These are phyloP conservation scores for Sarocladium oryzae DNA, from an alignment of 2,329 filamentous ascomycete genomes.

Conservation along the genomic window DNA sequence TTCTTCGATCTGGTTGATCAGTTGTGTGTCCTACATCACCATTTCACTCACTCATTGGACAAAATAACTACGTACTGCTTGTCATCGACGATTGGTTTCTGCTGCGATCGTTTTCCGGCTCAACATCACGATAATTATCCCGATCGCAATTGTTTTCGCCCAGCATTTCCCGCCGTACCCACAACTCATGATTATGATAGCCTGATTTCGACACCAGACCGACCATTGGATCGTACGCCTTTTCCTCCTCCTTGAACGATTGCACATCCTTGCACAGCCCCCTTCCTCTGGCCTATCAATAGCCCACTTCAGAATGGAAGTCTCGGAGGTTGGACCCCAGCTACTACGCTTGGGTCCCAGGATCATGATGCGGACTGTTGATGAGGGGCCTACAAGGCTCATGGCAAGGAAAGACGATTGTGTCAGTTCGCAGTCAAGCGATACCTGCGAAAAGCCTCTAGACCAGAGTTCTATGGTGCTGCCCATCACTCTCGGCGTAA, in stretches of 20 bases:
- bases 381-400: not conserved
- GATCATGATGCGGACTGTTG: constrained; percentile 1
- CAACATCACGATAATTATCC: constrained; percentile 2
- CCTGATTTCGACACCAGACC: constrained; percentile 6
- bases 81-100: constrained; percentile 6
- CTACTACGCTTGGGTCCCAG: not conserved
- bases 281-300: too few relatives aligned
- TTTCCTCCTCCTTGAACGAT: too few relatives aligned
- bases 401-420: constrained; percentile 14
- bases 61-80: not conserved
- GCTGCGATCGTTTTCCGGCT: not conserved
- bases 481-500: constrained; percentile 61
- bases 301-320: constrained; percentile 12
- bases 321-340: constrained; percentile 8
- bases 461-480: constrained; percentile 50
- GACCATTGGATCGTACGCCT: not conserved
- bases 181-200: constrained; percentile 8
- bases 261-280: too few relatives aligned
- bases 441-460: constrained; percentile 55
- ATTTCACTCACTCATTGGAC: constrained; percentile 6
- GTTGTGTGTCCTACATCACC: constrained; percentile 1
- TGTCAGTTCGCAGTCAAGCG: constrained; percentile 16
- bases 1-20: constrained; percentile 5
- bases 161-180: not conserved
- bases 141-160: not conserved